phyloP scores from a whole-genome alignment of 2,329 filamentous ascomycete species.

The Claviceps africana region DNA sequence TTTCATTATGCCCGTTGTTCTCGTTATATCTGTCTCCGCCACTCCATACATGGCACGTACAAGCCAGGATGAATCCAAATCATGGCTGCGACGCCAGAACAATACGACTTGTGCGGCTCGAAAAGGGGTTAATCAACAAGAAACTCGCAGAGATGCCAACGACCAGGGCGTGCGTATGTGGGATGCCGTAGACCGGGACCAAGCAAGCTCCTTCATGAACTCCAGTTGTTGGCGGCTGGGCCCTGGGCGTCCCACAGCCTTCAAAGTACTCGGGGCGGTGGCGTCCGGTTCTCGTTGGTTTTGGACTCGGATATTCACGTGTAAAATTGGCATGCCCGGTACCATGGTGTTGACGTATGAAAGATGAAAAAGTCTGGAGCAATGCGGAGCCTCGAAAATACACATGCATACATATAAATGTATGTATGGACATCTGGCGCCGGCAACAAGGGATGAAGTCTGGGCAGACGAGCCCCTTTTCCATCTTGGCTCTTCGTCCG shows the following conservation, averaged over 20 bases:
- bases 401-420: no score
- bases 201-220: not conserved
- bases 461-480: no score
- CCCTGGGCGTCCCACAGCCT: not conserved
- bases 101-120: no score
- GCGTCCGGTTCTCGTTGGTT: no score
- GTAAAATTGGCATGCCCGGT: not conserved
- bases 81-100: no score
- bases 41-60: not conserved
- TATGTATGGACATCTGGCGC: not conserved
- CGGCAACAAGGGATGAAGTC: not conserved
- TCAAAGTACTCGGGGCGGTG: no score
- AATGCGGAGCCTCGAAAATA: no score
- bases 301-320: not conserved
- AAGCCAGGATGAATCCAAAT: not conserved
- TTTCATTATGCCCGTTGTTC: not conserved
- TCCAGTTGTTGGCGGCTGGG: not conserved
- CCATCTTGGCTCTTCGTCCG: not conserved
- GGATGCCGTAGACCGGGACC: not conserved
- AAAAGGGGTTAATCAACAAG: no score
- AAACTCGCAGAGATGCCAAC: no score
- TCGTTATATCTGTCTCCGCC: not conserved
- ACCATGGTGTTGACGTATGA: not conserved
- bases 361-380: no score
- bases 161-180: no score